These are phyloP conservation scores for Cucumis hystrix DNA, from an alignment of 306 rosid genomes.

Conservation along the genomic window DNA sequence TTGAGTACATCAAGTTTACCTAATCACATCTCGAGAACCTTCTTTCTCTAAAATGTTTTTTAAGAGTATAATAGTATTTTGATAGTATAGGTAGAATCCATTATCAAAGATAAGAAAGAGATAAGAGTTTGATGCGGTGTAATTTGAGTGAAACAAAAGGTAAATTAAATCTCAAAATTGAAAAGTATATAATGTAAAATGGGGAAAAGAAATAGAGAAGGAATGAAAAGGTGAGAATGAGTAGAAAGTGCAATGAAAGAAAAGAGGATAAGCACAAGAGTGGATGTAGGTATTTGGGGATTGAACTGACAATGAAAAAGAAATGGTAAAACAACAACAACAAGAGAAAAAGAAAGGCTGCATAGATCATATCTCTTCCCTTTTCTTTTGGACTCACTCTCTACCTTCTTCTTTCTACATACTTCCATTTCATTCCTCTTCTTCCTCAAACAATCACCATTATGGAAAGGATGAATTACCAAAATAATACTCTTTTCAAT, in stretches of 20 bases:
- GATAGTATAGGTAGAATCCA: no score
- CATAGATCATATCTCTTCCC: neutral
- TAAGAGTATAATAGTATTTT: no score
- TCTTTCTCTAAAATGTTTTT: no score
- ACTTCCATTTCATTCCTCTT: neutral
- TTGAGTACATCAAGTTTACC: no score
- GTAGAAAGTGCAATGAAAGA: neutral
- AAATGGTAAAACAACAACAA: neutral
- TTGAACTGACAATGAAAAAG: neutral
- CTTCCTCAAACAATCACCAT: slow-evolving; percentile 3
- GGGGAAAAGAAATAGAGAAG: neutral
- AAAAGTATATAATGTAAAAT: no score
- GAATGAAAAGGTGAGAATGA: neutral
- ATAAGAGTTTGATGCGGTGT: no score
- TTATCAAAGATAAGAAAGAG: no score
- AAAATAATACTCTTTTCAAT: no score
- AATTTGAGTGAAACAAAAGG: no score
- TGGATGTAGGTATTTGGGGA: neutral
- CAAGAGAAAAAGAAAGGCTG: neutral
- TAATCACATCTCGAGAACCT: no score
- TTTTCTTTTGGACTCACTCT: neutral
- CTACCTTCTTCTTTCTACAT: neutral
- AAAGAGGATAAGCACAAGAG: neutral
- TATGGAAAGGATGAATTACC: no score
- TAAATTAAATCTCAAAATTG: no score